A percentile compares a stretch with the other conserved stretches of the same genome.
Evolutionary conservation across 2,329 filamentous ascomycete species (phyloP).

Genomic region (Xylaria polymorpha): DNA sequence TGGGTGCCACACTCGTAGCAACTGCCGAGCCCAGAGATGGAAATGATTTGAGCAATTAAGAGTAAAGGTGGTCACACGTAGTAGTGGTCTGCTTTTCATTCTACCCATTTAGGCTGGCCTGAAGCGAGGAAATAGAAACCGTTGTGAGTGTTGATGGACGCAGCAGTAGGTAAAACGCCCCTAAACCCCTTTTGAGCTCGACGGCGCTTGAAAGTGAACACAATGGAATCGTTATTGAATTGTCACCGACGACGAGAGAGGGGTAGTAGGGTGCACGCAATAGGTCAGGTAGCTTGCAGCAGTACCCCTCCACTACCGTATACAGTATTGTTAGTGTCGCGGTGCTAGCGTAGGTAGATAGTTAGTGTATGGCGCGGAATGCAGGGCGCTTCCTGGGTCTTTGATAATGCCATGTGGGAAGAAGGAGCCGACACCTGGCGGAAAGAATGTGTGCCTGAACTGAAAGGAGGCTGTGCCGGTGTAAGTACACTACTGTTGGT

Average conservation of each 20-base stretch:
- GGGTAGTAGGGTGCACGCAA: background rate
- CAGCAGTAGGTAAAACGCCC: background rate
- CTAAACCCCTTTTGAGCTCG: background rate
- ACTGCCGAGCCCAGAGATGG: slow-evolving; percentile 32
- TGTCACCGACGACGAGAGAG: background rate
- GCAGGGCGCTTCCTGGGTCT: slow-evolving; percentile 19
- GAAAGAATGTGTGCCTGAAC: slow-evolving; percentile 15
- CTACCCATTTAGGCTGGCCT: slow-evolving; percentile 32
- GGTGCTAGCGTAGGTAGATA: background rate
- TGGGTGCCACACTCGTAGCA: slow-evolving; percentile 27
- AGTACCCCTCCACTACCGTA: background rate
- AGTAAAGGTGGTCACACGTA: slow-evolving; percentile 24
- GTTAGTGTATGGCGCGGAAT: background rate
- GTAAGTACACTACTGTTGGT: background rate
- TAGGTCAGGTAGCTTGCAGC: background rate
- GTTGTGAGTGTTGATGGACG: slow-evolving; percentile 9
- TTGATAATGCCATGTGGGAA: slow-evolving; percentile 28
- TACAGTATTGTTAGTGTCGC: background rate
- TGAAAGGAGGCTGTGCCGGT: slow-evolving; percentile 31
- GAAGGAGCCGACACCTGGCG: slow-evolving; percentile 20
- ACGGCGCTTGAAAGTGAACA: background rate
- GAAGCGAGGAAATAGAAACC: slow-evolving; percentile 2
- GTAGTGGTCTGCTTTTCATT: slow-evolving; percentile 16
- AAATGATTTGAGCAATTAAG: slow-evolving; percentile 27
- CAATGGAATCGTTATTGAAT: background rate